Conservation (phyloP, 495 filamentous ascomycete species). For the Tuber magnatum region DNA sequence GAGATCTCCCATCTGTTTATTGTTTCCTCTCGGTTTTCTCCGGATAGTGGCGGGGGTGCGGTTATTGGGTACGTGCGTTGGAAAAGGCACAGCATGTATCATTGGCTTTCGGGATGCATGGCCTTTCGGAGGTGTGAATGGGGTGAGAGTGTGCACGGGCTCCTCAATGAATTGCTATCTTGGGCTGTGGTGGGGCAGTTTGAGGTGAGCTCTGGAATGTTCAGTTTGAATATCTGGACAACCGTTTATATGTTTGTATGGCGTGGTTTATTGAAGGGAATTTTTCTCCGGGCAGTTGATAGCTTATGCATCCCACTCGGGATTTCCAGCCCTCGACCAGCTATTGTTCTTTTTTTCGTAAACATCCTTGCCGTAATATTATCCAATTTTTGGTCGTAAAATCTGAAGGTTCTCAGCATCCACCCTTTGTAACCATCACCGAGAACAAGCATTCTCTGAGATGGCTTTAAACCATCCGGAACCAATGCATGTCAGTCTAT, state of each 20-base stretch:
- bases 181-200: neutral
- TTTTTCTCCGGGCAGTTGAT: neutral
- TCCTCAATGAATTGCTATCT: neutral
- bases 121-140: neutral
- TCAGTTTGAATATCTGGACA: neutral
- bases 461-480: neutral
- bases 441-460: neutral
- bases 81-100: neutral
- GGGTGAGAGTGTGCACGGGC: neutral
- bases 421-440: neutral
- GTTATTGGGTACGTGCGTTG: neutral
- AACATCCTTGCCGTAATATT: neutral
- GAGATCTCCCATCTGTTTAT: neutral
- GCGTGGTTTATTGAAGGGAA: neutral
- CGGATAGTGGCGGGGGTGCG: neutral
- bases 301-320: neutral
- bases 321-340: neutral
- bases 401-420: neutral
- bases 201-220: neutral
- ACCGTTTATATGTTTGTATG: neutral
- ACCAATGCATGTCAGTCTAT: neutral
- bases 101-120: neutral
- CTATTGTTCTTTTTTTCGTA: neutral
- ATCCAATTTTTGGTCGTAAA: neutral
- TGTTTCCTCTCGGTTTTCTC: neutral